phyloP scores from a whole-genome alignment of 78 protist genomes.

The Tieghemostelium lacteum region DNA sequence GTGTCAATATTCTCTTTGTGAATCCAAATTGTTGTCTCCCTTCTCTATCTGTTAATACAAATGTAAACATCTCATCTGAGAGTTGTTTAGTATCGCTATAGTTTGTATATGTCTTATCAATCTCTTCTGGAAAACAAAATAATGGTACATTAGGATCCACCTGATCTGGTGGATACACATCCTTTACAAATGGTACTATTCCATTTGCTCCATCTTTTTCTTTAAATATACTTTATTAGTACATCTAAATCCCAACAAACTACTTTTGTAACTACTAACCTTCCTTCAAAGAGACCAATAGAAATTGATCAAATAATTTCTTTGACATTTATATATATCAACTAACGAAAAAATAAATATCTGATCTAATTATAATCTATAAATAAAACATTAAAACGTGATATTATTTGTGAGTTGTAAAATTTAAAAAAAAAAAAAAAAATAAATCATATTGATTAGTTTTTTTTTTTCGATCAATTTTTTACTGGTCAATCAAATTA shows the following conservation, averaged over 20 bases:
- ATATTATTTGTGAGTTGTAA: no score
- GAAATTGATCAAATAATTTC: conserved; percentile 64
- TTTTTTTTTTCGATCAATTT: no score
- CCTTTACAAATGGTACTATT: conserved; percentile 76
- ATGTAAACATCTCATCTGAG: conserved; percentile 44
- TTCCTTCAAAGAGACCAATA: conserved; percentile 67
- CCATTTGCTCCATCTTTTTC: conserved; percentile 67
- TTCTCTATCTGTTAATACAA: conserved; percentile 62
- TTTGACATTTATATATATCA: no score
- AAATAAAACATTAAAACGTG: no score
- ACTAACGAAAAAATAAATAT: no score
- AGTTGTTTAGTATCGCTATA: neutral
- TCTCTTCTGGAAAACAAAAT: conserved; percentile 75
- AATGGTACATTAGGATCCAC: conserved; percentile 80
- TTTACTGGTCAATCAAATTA: no score
- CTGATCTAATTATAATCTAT: no score
- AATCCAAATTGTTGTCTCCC: conserved; percentile 79
- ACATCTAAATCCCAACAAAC: neutral
- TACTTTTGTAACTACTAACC: no score
- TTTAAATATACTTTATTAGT: neutral
- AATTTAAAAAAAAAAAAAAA: no score
- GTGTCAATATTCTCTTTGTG: conserved; percentile 47
- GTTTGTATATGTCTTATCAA: conserved; percentile 34
- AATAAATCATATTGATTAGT: no score
- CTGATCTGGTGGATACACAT: conserved; percentile 71